These are phyloP conservation scores for Phytophthora nicotianae DNA, from an alignment of 352 stramenopile species.

Conservation along the genomic window DNA sequence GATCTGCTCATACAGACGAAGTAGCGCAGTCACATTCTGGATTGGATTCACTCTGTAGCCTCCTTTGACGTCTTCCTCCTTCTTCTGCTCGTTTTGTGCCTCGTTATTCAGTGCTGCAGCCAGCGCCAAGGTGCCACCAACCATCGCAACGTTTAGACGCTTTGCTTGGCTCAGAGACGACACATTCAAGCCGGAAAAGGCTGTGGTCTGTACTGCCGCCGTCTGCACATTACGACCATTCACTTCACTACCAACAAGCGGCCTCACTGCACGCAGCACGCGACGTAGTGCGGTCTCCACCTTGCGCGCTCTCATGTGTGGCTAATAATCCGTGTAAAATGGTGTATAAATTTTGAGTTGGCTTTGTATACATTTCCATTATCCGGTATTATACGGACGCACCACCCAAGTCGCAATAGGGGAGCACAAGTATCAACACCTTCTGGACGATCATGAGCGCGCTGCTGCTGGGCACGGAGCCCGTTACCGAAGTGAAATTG, in stretches of 20 bases:
- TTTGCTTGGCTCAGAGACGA: constrained; percentile 2
- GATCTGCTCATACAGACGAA: constrained; percentile 83
- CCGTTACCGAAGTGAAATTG: constrained; percentile 84
- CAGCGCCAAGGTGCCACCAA: constrained; percentile 14
- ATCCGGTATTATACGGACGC: constrained; percentile 19
- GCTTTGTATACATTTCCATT: background rate
- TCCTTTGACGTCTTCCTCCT: constrained; percentile 13
- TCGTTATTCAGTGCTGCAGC: constrained; percentile 12
- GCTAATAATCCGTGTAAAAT: constrained; percentile 1
- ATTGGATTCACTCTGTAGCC: constrained; percentile 68
- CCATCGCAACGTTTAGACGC: constrained; percentile 7
- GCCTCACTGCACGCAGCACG: constrained; percentile 13
- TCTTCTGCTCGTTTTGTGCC: constrained; percentile 32
- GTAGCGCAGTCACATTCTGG: constrained; percentile 68
- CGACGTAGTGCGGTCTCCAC: constrained; percentile 16
- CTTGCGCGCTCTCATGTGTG: constrained; percentile 3
- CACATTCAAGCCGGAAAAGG: constrained; percentile 17
- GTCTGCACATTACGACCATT: background rate
- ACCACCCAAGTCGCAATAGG: constrained; percentile 10
- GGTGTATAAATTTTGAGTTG: constrained; percentile 10
- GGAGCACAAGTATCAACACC: constrained; percentile 4
- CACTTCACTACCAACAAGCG: background rate
- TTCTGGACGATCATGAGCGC: constrained; percentile 35
- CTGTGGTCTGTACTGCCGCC: background rate
- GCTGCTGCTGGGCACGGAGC: constrained; percentile 80